A percentile compares a stretch with the other conserved stretches of the same genome.
These are phyloP conservation scores for Cupressus sempervirens DNA, from an alignment of 75 land plant species.

Conservation along the genomic window DNA sequence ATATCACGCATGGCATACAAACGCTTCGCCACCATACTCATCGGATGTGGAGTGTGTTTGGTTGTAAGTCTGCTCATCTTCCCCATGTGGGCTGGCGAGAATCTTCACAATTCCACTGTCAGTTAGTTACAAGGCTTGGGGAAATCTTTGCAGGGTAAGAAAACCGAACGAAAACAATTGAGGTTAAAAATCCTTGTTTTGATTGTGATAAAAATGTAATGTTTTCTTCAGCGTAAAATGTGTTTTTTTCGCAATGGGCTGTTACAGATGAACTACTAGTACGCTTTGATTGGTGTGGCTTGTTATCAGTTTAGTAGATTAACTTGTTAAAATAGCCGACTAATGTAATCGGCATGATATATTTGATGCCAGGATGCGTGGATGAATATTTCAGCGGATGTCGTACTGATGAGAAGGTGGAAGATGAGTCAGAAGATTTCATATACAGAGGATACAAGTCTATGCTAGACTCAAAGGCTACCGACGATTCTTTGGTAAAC, in stretches of 20 bases:
- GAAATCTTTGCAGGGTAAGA: constrained; percentile 39
- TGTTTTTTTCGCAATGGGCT: too few relatives aligned
- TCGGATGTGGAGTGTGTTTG: constrained; percentile 64
- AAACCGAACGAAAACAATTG: too few relatives aligned
- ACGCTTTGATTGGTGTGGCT: too few relatives aligned
- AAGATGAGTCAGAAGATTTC: constrained; percentile 41
- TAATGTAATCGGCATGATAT: too few relatives aligned
- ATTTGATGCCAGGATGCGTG: constrained; percentile 35
- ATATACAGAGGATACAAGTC: constrained; percentile 48
- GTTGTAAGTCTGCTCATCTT: constrained; percentile 44
- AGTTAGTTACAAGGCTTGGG: constrained; percentile 49
- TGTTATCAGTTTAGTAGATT: too few relatives aligned
- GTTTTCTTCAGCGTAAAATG: too few relatives aligned
- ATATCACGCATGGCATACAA: constrained; percentile 35
- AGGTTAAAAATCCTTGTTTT: constrained; percentile 21
- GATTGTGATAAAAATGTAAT: too few relatives aligned
- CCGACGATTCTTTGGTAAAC: too few relatives aligned
- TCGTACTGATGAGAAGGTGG: not conserved
- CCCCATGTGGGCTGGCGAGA: constrained; percentile 74
- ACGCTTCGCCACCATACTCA: constrained; percentile 47
- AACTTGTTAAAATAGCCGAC: too few relatives aligned
- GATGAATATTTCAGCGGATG: constrained; percentile 32
- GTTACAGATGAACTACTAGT: too few relatives aligned
- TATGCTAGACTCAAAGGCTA: constrained; percentile 55
- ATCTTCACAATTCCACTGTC: constrained; percentile 50